Conservation (phyloP, 345 rosid genomes). For the Citrus hindsii region DNA sequence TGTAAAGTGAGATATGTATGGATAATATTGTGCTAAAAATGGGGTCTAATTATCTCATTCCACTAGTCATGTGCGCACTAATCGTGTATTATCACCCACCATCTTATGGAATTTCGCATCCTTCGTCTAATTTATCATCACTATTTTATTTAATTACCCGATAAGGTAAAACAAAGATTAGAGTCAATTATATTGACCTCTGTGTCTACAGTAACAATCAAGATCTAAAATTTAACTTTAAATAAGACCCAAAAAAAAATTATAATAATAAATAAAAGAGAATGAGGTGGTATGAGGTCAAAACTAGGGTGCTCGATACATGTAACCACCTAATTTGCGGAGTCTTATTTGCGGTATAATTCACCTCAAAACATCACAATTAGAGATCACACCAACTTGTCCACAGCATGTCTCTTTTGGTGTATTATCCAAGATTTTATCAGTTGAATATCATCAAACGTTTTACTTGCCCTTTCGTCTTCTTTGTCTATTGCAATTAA, state of each 20-base stretch:
- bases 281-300: constrained; percentile 5
- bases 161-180: neutral
- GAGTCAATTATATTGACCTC: constrained; percentile 1
- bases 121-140: neutral
- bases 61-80: constrained; percentile 5
- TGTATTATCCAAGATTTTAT: neutral
- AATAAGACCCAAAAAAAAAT: neutral
- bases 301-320: constrained; percentile 3
- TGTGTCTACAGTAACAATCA: neutral
- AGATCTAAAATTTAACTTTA: neutral
- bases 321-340: constrained; percentile 9
- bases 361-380: neutral
- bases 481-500: neutral
- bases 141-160: neutral
- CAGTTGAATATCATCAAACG: neutral
- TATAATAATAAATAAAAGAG: neutral
- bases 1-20: neutral
- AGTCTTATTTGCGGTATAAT: neutral
- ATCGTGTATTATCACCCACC: neutral
- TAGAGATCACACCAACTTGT: constrained; percentile 21
- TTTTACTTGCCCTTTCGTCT: neutral
- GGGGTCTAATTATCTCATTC: neutral
- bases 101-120: neutral
- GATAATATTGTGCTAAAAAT: neutral
- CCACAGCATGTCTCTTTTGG: neutral